These are phyloP conservation scores for Anethum foeniculum DNA, from an alignment of 140 eudicot genomes.

Conservation along the genomic window DNA sequence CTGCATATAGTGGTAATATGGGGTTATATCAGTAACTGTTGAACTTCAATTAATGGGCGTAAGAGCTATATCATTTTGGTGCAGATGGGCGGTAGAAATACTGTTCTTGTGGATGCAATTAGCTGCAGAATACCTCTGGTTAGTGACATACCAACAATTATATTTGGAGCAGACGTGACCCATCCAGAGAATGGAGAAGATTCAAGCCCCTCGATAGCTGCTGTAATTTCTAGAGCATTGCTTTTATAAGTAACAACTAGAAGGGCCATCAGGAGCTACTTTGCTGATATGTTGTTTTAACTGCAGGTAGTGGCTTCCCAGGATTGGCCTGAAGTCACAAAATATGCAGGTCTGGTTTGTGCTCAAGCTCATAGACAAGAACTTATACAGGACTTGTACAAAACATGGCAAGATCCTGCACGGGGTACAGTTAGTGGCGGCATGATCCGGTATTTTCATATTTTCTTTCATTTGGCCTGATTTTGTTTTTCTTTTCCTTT, in stretches of 20 bases:
- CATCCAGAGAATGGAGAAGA: conserved; percentile 82
- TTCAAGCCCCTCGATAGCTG: conserved; percentile 74
- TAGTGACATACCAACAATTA: conserved; percentile 76
- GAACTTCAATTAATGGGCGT: neutral
- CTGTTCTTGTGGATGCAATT: conserved; percentile 69
- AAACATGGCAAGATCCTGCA: conserved; percentile 44
- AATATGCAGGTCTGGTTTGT: conserved; percentile 35
- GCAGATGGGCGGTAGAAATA: conserved; percentile 81
- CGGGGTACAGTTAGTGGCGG: conserved; percentile 44
- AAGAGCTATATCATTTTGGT: neutral
- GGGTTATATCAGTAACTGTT: neutral
- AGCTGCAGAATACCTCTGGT: conserved; percentile 77
- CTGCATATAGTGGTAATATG: neutral
- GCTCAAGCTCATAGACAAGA: conserved; percentile 51
- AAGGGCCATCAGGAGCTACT: neutral
- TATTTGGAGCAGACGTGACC: conserved; percentile 79
- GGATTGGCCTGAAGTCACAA: conserved; percentile 43
- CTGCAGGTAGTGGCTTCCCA: conserved; percentile 43
- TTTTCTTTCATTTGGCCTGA: neutral
- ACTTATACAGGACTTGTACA: conserved; percentile 41
- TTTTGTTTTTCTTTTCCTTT: neutral
- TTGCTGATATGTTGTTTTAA: conserved; percentile 5
- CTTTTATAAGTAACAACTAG: neutral
- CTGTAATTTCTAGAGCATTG: conserved; percentile 30
- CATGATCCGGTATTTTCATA: conserved; percentile 31